A percentile compares a stretch with the other conserved stretches of the same genome.
These are phyloP conservation scores for Neonectria faginata DNA, from an alignment of 2,329 filamentous ascomycete species.

Conservation along the genomic window DNA sequence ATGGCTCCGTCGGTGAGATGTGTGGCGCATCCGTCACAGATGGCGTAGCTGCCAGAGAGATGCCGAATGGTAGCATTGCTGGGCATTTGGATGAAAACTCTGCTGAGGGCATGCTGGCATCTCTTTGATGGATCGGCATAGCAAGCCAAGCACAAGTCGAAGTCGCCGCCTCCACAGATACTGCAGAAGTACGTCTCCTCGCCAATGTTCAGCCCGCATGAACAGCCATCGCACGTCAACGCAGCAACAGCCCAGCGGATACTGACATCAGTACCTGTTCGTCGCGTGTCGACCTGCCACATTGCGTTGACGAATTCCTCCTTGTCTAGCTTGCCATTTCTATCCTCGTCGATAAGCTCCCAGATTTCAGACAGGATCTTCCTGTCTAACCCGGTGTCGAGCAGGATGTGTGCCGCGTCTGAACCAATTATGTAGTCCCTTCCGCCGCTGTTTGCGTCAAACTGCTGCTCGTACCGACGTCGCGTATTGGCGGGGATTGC, in stretches of 20 bases:
- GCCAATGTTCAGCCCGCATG: constrained; percentile 18
- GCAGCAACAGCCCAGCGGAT: constrained; percentile 10
- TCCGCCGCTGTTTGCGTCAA: constrained; percentile 6
- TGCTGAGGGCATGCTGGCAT: constrained; percentile 6
- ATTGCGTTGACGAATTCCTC: constrained; percentile 25
- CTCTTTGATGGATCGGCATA: constrained; percentile 3
- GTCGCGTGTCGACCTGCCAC: constrained; percentile 22
- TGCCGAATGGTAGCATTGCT: constrained; percentile 1
- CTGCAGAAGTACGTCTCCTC: constrained; percentile 21
- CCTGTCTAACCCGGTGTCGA: constrained; percentile 17
- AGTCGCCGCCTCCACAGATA: constrained; percentile 21
- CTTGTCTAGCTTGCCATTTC: constrained; percentile 22
- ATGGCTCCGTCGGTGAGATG: background rate
- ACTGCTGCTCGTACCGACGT: constrained; percentile 17
- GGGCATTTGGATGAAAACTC: background rate
- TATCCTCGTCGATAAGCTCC: constrained; percentile 24
- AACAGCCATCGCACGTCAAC: constrained; percentile 24
- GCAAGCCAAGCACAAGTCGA: constrained; percentile 22
- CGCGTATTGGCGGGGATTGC: constrained; percentile 10
- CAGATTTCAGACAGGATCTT: constrained; percentile 22
- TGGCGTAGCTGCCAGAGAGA: background rate
- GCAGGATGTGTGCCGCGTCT: constrained; percentile 14
- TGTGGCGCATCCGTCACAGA: constrained; percentile 19
- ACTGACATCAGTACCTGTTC: constrained; percentile 9
- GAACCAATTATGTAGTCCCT: constrained; percentile 4